These are phyloP conservation scores for Neophaeococcomyces mojaviensis DNA, from an alignment of 2,329 filamentous ascomycete genomes.

Conservation along the genomic window DNA sequence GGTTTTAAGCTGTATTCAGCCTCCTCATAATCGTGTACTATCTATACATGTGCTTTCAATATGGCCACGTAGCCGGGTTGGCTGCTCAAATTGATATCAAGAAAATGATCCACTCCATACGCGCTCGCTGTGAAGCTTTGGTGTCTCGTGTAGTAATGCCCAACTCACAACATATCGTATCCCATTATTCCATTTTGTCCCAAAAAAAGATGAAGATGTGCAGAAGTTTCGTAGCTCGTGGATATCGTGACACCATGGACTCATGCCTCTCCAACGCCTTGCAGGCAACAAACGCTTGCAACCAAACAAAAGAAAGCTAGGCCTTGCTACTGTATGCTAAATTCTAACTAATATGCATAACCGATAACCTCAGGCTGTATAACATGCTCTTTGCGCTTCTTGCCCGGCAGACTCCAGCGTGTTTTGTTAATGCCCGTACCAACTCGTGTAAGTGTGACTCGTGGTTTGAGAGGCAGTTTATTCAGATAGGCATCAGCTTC, in stretches of 20 bases:
- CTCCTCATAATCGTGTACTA: background rate
- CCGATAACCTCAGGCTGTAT: conserved; percentile 7
- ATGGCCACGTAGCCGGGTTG: no score
- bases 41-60: no score
- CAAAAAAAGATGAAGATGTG: background rate
- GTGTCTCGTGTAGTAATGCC: background rate
- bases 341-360: conserved; percentile 3
- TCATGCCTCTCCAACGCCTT: background rate
- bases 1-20: no score
- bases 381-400: conserved; percentile 2
- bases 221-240: conserved; percentile 3
- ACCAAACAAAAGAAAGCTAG: background rate
- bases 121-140: background rate
- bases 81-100: no score
- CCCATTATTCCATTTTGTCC: background rate
- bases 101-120: background rate
- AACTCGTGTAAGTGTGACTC: conserved; percentile 4
- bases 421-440: conserved; percentile 4
- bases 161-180: background rate
- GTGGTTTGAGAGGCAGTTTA: background rate
- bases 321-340: background rate
- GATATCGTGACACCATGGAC: background rate
- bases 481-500: background rate
- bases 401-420: conserved; percentile 4
- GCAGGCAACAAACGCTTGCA: background rate